A percentile compares a stretch with the other conserved stretches of the same genome.
These are phyloP conservation scores for Trypanosomatidae sp. DNA, from an alignment of 208 protist species.

Conservation along the genomic window DNA sequence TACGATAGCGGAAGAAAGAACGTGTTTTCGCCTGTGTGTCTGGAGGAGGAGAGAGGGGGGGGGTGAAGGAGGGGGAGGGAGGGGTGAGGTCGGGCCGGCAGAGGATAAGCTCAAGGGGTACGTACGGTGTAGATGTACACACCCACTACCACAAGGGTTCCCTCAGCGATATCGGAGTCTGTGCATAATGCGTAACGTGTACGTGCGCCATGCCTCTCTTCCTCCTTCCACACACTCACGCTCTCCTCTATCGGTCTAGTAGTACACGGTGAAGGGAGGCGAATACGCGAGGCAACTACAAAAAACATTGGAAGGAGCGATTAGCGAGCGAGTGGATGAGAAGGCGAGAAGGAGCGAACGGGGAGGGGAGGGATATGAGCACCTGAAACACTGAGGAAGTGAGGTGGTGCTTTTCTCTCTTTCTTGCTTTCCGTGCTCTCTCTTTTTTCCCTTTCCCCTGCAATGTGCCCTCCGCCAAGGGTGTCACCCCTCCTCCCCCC, in stretches of 20 bases:
- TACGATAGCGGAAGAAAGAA: background rate
- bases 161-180: too few relatives aligned
- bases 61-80: background rate
- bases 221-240: background rate
- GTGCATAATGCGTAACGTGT: background rate
- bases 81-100: too few relatives aligned
- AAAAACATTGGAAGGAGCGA: background rate
- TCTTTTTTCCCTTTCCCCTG: background rate
- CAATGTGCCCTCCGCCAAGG: background rate
- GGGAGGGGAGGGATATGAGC: background rate
- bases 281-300: background rate
- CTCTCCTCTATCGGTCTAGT: background rate
- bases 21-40: background rate
- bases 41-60: background rate
- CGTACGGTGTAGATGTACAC: background rate
- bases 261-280: background rate
- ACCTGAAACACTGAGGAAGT: background rate
- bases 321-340: background rate
- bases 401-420: background rate
- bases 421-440: background rate
- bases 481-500: background rate
- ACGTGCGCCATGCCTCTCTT: background rate
- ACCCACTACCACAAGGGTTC: background rate
- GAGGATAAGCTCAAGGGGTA: background rate
- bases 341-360: too few relatives aligned